Percentiles rank a stretch among this genome's conserved stretches.
Evolutionary conservation across 192 early-diverging fungal species (phyloP).

Genomic region (Haplosporangium gracile): DNA sequence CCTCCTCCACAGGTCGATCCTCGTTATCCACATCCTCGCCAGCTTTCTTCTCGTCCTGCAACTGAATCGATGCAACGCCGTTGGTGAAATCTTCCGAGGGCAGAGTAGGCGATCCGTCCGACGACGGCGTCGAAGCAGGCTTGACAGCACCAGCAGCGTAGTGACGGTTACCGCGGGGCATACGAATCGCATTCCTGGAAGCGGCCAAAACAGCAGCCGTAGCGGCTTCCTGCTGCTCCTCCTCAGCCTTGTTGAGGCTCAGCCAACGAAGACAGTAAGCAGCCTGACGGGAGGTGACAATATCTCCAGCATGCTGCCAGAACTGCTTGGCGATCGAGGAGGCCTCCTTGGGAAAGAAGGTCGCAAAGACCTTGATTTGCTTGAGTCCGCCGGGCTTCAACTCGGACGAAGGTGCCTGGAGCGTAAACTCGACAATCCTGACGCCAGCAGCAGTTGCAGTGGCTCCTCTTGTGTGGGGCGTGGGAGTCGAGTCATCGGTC

Average conservation of each 20-base stretch:
- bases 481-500: slow-evolving; percentile 40
- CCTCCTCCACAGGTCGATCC: slow-evolving; percentile 37
- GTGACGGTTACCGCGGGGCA: slow-evolving; percentile 42
- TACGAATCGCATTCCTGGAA: slow-evolving; percentile 11
- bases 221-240: slow-evolving; percentile 39
- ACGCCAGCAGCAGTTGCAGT: slow-evolving; percentile 29
- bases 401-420: slow-evolving; percentile 65
- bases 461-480: slow-evolving; percentile 34
- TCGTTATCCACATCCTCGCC: slow-evolving; percentile 14
- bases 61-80: slow-evolving; percentile 3
- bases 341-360: slow-evolving; percentile 81
- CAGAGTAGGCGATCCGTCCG: not conserved
- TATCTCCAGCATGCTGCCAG: slow-evolving; percentile 97
- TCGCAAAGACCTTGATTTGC: slow-evolving; percentile 66
- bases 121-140: slow-evolving; percentile 9
- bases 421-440: slow-evolving; percentile 76
- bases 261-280: slow-evolving; percentile 83
- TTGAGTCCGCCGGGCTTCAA: slow-evolving; percentile 53
- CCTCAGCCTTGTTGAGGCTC: slow-evolving; percentile 62
- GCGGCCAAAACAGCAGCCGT: slow-evolving; percentile 9
- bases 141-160: slow-evolving; percentile 18
- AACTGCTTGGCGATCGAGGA: slow-evolving; percentile 88
- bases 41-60: slow-evolving; percentile 14
- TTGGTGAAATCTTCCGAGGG: slow-evolving; percentile 4
- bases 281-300: slow-evolving; percentile 89